Evolutionary conservation across 768 basidiomycete species (phyloP), one percentile per base, ranked within the genome.

Genomic region (Ramaria rubella): DNA sequence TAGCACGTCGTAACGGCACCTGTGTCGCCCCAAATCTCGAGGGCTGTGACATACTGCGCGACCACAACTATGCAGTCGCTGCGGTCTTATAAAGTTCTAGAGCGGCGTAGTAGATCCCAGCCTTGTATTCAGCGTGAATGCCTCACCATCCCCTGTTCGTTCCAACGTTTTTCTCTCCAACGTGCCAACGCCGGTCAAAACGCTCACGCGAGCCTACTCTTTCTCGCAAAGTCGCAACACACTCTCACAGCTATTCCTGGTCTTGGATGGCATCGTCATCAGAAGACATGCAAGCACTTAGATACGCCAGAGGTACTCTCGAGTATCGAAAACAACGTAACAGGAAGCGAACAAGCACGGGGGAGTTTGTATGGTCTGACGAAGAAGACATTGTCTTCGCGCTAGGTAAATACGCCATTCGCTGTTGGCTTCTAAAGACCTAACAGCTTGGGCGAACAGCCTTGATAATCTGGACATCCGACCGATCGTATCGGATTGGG

Each of bases 351-450:
- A 46, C 54, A n/a, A 11, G 15, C 12, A 45, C 54, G 27, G 54
- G 54, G 14, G 29, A 46, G 42, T 44, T 46, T n/a, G 42, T 55
- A 14, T 55, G 54, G 54, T 21, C 44, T 21, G 54, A 55, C 44
- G 19, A 24, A 29, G 54, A 42, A 9, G 54, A 55, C 26, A 23
- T 55, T 11, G 44, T 29, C 8, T 55, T 55, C 21, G 33, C 44
- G 5, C 34, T 55, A 12, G 54, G 54, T 45, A 19, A 33, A 40
- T 55, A 36, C 33, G 17, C 29, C 27, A 24, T 38, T 6, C 27
- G 5, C n/a, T 24, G 14, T 14, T 52, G n/a, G 34, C 30, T 24
- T 15, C n/a, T 24, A 29, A 5, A 49, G 6, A 33, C 26, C 31
- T 52, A 31, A 15, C 31, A 4, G 11, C n/a, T n/a, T n/a, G 24